Evolutionary conservation across 768 basidiomycete species (phyloP).

Genomic region (Auricularia sp.): DNA sequence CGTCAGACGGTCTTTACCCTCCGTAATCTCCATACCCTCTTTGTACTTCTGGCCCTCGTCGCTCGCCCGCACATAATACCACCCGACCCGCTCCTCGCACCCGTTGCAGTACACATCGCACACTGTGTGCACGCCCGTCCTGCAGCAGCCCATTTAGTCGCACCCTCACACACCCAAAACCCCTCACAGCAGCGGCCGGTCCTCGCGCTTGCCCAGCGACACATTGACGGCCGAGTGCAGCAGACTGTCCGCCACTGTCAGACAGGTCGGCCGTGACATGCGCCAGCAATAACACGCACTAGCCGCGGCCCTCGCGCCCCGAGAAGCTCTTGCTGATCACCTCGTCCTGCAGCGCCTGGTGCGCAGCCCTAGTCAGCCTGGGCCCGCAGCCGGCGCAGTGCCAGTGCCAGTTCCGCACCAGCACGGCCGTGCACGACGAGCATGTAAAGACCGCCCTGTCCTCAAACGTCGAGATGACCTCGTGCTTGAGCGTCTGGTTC

Average conservation of each 20-base stretch:
- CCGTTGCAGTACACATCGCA: constrained; percentile 73
- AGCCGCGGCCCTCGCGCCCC: constrained; percentile 72
- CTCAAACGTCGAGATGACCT: too few relatives aligned
- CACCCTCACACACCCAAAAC: constrained; percentile 5
- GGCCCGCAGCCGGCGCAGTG: too few relatives aligned
- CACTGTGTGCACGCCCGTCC: constrained; percentile 73
- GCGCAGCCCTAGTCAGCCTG: too few relatives aligned
- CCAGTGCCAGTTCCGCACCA: too few relatives aligned
- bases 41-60: constrained; percentile 76
- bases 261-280: neutral
- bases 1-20: neutral
- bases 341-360: constrained; percentile 52
- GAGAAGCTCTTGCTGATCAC: constrained; percentile 79
- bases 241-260: constrained; percentile 35
- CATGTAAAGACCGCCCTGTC: too few relatives aligned
- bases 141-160: constrained; percentile 17
- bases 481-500: too few relatives aligned
- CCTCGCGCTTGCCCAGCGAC: constrained; percentile 62
- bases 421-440: too few relatives aligned
- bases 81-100: constrained; percentile 69
- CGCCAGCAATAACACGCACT: constrained; percentile 35
- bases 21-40: constrained; percentile 37
- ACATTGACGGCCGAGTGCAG: constrained; percentile 72
- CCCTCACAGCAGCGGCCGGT: constrained; percentile 56
- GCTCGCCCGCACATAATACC: constrained; percentile 74